Evolutionary conservation across 2,329 filamentous ascomycete genomes (phyloP), one percentile per base, ranked within the genome.

Genomic region (Beauveria scarabaeidicola): DNA sequence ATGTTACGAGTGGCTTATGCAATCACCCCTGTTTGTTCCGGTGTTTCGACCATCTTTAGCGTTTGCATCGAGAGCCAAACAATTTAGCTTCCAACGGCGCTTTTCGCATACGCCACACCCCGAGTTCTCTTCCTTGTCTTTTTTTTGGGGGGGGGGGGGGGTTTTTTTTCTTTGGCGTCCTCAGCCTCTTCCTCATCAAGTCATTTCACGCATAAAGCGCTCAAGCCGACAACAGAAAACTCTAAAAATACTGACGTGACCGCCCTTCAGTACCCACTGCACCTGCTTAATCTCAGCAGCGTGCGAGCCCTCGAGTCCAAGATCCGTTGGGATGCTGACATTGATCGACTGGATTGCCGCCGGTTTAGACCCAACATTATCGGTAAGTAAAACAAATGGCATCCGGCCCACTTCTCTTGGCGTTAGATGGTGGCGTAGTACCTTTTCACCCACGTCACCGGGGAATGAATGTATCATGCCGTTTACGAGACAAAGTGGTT

Each of bases 281-380:
- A 89, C 64, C 73, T 91, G 46, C 72, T 90, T 55, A 89, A 83
- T 64, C 70, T 90, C 19, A 78, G 79, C 50, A 88, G 84, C 63
- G 76, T 90, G 23, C 80, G 81, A 52, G 79, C 84, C 52, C 77
- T 89, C 27, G 82, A 85, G 61, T 71, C 75, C 2, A 75, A 81
- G 51, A 77, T 89, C 8, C 76, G 79, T 1, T 79, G 78, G 64
- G 78, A 78, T 53, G 72, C 77, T 25, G 67, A 67, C 7, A 68
- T 81, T 19, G 75, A 77, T 29, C 73, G 78, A 29, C 76, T 91
- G 0, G 83, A 87, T 59, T 81, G 82, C 9, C 73, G 81, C 17
- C 80, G 86, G 13, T 91, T 90, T 72, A 81, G 88, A 25, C 81
- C 88, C 41, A 91, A 92, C 66, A 83, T 92, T 38, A 85, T 90